Evolutionary conservation across 306 rosid genomes (phyloP).

Genomic region (Phaseolus lunatus): DNA sequence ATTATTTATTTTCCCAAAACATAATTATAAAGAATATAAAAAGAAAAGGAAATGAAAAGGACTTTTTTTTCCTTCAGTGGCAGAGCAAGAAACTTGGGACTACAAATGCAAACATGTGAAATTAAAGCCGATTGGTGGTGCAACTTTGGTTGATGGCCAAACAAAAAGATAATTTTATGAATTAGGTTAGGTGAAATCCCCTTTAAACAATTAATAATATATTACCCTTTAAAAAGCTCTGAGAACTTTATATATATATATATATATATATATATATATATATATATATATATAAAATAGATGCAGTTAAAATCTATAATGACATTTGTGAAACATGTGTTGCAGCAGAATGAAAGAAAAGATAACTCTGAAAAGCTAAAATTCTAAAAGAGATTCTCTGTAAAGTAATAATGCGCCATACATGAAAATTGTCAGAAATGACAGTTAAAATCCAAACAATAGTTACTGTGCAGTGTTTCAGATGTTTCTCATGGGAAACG

Average conservation of each 20-base stretch:
- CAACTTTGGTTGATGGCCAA: background rate
- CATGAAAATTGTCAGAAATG: slow-evolving; percentile 1
- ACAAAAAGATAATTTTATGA: background rate
- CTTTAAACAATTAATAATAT: no score
- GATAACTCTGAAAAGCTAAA: background rate
- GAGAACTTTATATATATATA: no score
- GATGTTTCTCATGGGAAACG: background rate
- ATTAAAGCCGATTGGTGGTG: background rate
- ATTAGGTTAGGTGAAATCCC: background rate
- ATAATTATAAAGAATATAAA: no score
- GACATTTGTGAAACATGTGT: no score
- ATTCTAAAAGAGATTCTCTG: background rate
- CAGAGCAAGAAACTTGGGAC: background rate
- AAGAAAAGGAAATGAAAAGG: no score
- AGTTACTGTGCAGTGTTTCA: background rate
- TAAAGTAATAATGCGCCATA: background rate
- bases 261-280: no score
- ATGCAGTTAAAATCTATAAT: no score
- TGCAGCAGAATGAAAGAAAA: background rate
- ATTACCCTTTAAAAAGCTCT: no score
- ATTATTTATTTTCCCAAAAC: no score
- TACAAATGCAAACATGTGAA: background rate
- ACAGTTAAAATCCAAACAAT: background rate
- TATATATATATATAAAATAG: no score
- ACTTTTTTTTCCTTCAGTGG: background rate